Percentiles rank a stretch among this genome's conserved stretches.
phyloP scores from a whole-genome alignment of 228 moss, liverwort and hornwort genomes.

The Sphagnum magellanicum region DNA sequence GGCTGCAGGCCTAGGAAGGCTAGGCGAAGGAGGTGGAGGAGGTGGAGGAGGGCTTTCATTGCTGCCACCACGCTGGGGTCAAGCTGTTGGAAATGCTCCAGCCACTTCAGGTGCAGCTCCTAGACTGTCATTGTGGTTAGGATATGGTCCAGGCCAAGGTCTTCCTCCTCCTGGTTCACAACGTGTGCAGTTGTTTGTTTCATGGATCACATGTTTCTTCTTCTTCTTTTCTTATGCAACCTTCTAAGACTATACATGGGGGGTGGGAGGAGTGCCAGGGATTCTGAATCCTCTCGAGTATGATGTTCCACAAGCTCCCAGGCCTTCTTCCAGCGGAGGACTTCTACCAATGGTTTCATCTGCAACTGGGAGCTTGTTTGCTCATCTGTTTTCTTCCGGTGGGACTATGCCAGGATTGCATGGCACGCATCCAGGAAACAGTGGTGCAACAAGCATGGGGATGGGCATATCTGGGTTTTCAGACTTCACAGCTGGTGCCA shows the following conservation, averaged over 20 bases:
- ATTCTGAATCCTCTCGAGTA: conserved; percentile 76
- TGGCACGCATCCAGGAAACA: conserved; percentile 44
- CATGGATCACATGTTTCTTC: conserved; percentile 55
- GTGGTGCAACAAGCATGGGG: conserved; percentile 51
- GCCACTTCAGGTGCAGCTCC: conserved; percentile 53
- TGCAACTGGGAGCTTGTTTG: conserved; percentile 61
- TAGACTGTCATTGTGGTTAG: conserved; percentile 85
- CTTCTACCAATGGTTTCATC: conserved; percentile 61
- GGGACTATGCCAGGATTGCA: conserved; percentile 69
- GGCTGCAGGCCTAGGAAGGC: conserved; percentile 48
- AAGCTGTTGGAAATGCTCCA: conserved; percentile 14
- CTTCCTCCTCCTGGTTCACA: conserved; percentile 42
- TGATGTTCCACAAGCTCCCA: conserved; percentile 75
- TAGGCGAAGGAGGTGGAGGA: conserved; percentile 39
- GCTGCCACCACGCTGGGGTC: conserved; percentile 63
- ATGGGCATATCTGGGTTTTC: conserved; percentile 82
- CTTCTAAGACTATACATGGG: conserved; percentile 73
- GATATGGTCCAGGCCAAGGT: conserved; percentile 80
- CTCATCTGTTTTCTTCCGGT: conserved; percentile 82
- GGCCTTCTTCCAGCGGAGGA: conserved; percentile 41
- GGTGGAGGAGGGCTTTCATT: conserved; percentile 31
- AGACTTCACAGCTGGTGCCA: conserved; percentile 77
- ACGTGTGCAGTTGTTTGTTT: conserved; percentile 26
- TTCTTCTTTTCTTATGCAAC: conserved; percentile 60
- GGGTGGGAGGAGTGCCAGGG: conserved; percentile 51